Percentiles rank a stretch among this genome's conserved stretches.
phyloP scores from a whole-genome alignment of 2,329 filamentous ascomycete species.

The Arthroderma sp. region DNA sequence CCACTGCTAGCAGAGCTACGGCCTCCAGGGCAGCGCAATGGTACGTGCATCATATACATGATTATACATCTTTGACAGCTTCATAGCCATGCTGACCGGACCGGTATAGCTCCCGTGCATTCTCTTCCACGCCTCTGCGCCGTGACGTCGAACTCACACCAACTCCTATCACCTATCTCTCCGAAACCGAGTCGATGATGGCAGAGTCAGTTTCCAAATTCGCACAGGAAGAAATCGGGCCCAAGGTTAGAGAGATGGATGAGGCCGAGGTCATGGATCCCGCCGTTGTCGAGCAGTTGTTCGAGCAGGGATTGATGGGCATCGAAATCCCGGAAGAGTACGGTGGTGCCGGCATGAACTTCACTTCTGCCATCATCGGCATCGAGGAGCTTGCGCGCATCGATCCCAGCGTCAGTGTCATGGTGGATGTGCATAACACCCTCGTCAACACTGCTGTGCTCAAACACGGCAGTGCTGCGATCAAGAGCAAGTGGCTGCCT shows the following conservation, averaged over 20 bases:
- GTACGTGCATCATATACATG: constrained; percentile 20
- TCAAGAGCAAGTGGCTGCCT: constrained; percentile 83
- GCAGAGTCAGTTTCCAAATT: constrained; percentile 83
- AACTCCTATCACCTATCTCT: constrained; percentile 85
- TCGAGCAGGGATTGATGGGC: constrained; percentile 95
- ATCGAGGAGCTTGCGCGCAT: constrained; percentile 94
- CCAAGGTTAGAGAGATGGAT: constrained; percentile 93
- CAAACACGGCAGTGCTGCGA: constrained; percentile 64
- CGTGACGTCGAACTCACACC: constrained; percentile 59
- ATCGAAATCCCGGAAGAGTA: constrained; percentile 96
- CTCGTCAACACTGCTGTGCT: constrained; percentile 87
- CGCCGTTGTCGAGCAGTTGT: constrained; percentile 74
- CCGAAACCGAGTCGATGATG: constrained; percentile 82
- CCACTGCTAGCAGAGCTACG: constrained; percentile 29
- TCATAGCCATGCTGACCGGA: not conserved
- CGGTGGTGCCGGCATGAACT: constrained; percentile 96
- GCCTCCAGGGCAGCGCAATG: constrained; percentile 31
- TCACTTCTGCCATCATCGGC: constrained; percentile 86
- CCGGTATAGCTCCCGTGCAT: constrained; percentile 36
- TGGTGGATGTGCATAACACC: constrained; percentile 97
- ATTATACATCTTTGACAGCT: not conserved
- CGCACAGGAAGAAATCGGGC: constrained; percentile 74
- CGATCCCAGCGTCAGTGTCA: constrained; percentile 85
- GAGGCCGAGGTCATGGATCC: constrained; percentile 93
- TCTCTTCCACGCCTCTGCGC: constrained; percentile 50